Base-by-base conservation (phyloP, 257 asterid genomes). In the Plantago ovata region DNA sequence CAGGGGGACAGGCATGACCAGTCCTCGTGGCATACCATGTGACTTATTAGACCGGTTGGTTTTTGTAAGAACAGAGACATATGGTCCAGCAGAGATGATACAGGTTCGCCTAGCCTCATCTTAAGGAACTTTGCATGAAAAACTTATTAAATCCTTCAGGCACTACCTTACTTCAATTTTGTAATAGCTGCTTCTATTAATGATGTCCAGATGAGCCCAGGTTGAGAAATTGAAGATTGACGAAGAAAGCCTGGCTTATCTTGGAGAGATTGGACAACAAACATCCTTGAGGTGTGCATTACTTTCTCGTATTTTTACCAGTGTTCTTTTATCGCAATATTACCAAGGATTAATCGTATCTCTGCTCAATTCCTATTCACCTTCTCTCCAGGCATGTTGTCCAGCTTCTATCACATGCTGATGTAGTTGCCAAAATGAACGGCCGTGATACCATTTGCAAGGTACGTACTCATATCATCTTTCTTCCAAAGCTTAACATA, bases 1-100 rank as follows among this genome's bases (percentile, higher is more conserved):
- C 74, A 92, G 98, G 78, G 97, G 98, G 70, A 86, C 98, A 11
- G 98, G 86, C 69, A 89, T 86, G 95, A 59, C 80, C 14, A 82
- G 97, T 62, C 98, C 98, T 65, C 98, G 89, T 58, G 98, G 98
- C 64, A 77, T 93, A 45, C 98, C 98, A 13, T 82, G 88, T 45
- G 98, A 93, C 77, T 80, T 93, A 60, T 71, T 93, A 56, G 98
- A 93, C 50, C 88, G 98, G 4, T 72, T 93, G 84, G 90, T 73
- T 55, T 88, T 93, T 66, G 85, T 93, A 61, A 83, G 98, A 71
- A 89, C 97, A 0, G 92, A 77, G 75, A 93, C 94, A 18, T 93
- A 93, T 60, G 97, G 98, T 46, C 95, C 98, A 4, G 91, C 97
- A 23, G 97, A 93, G 75, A 93, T 84, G 97, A 89, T 93, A 70